These are phyloP conservation scores for Leptographium radiaticola DNA, from an alignment of 2,329 filamentous ascomycete genomes.

Conservation along the genomic window DNA sequence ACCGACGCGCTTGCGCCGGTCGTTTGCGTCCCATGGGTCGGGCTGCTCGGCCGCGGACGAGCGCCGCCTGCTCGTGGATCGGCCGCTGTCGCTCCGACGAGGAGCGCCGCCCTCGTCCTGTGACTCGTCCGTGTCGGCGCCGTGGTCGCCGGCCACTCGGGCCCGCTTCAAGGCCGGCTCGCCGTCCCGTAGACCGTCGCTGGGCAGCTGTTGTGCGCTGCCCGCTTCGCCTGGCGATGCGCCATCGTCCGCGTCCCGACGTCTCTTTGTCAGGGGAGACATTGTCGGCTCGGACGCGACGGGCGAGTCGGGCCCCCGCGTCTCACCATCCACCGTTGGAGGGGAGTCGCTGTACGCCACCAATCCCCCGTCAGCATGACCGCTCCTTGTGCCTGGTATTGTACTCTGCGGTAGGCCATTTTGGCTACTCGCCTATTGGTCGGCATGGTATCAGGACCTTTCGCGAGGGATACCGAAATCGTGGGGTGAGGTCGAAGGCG, in stretches of 20 bases:
- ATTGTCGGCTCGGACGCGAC: neutral
- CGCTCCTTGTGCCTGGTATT: neutral
- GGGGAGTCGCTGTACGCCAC: neutral
- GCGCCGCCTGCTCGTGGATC: neutral
- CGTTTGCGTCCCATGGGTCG: neutral
- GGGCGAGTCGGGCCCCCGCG: neutral
- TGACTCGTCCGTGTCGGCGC: neutral
- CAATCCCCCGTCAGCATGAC: neutral
- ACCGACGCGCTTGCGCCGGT: conserved; percentile 13
- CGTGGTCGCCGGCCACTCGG: neutral
- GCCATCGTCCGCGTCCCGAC: neutral
- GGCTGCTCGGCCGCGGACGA: neutral
- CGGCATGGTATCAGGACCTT: neutral
- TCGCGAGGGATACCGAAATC: neutral
- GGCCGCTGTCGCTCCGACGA: no score
- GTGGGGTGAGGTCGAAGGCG: no score
- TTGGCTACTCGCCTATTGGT: neutral
- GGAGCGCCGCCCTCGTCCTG: no score
- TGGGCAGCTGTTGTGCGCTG: neutral
- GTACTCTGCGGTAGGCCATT: neutral
- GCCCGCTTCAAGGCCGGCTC: neutral
- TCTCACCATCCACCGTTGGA: neutral
- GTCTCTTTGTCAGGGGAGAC: neutral
- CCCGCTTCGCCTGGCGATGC: neutral
- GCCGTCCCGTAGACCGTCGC: neutral